Evolutionary conservation across 1,284 basidiomycete species (phyloP).

Genomic region (Cryptococcus neoformans): DNA sequence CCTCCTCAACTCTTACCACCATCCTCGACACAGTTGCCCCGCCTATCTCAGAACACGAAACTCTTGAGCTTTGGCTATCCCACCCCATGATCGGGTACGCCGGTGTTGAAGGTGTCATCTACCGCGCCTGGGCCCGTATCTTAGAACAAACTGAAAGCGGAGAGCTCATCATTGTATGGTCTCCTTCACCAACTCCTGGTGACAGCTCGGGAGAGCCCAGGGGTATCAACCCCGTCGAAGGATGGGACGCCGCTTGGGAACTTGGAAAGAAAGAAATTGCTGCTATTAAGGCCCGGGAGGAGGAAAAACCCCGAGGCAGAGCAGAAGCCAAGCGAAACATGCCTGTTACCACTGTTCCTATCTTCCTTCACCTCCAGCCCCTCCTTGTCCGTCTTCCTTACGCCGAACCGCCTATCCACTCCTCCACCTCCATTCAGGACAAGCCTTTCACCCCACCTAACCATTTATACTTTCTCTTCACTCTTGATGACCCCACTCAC

Average conservation of each 20-base stretch:
- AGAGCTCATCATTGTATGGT: constrained; percentile 78
- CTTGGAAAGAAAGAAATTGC: constrained; percentile 58
- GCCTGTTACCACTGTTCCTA: constrained; percentile 83
- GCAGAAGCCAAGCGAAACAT: constrained; percentile 23
- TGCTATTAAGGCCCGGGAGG: constrained; percentile 32
- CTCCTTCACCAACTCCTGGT: constrained; percentile 56
- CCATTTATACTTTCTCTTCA: constrained; percentile 80
- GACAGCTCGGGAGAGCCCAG: constrained; percentile 43
- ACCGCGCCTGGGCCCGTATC: constrained; percentile 68
- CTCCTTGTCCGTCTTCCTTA: constrained; percentile 62
- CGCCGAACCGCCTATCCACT: constrained; percentile 37
- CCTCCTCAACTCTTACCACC: constrained; percentile 80
- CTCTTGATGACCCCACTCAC: constrained; percentile 77
- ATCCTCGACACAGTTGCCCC: constrained; percentile 96
- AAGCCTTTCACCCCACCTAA: constrained; percentile 36
- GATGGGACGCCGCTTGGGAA: constrained; percentile 76
- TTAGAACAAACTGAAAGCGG: constrained; percentile 93
- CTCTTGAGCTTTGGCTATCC: constrained; percentile 90
- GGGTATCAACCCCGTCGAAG: constrained; percentile 70
- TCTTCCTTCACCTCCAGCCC: constrained; percentile 93
- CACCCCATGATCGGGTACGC: constrained; percentile 98
- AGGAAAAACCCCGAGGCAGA: constrained; percentile 30
- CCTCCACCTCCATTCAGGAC: constrained; percentile 21
- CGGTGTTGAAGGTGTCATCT: constrained; percentile 93
- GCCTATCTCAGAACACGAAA: constrained; percentile 96